Evolutionary conservation across 208 protist genomes (phyloP), one percentile per base, ranked within the genome.

Genomic region (Leishmania guyanensis): DNA sequence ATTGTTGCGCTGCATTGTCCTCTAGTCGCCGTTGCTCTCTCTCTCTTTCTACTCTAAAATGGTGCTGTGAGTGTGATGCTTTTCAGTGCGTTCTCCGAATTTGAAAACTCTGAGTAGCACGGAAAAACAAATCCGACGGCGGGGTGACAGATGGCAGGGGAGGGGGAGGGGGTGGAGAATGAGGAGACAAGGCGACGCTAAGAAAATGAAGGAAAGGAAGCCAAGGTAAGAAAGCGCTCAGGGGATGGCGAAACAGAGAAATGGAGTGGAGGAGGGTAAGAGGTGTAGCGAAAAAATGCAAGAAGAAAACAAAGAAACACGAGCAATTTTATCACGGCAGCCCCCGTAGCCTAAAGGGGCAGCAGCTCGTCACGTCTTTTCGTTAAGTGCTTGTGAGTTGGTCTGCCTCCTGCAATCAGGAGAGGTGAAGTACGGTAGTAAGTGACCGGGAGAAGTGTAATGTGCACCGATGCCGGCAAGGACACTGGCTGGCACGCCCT

Each of bases 1-100:
- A 36, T 46, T 43, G 14, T 72, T 82, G 20, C 56, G 39, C 65
- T 65, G 70, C 82, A 86, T 86, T 62, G 36, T 68, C 29, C 62
- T 10, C 62, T 9, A 68, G 62, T 39, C 39, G 29, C 62, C 17
- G 14, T 39, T 39, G 62, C 62, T 39, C 29, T 29, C 20, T 29
- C 20, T 5, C 29, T 8, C 62, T 5, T 16, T 22, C n/a, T 36
- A 26, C 29, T 26, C 46, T 51, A 54, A 12, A 54, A 36, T 66
- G 9, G n/a, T 50, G 16, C 3, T 69, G 33, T 36, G 26, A 29
- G 36, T 51, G 22, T 26, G 8, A 36, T 33, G 48, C 69, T 51
- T 14, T 12, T 73, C 22, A 51, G n/a, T 22, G 46, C 46, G 46
- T 36, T 16, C 69, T 73, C 26, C 36, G 9, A 73, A 17, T 53